Evolutionary conservation across 306 rosid genomes (phyloP).

Genomic region (Cucurbita argyrosperma): DNA sequence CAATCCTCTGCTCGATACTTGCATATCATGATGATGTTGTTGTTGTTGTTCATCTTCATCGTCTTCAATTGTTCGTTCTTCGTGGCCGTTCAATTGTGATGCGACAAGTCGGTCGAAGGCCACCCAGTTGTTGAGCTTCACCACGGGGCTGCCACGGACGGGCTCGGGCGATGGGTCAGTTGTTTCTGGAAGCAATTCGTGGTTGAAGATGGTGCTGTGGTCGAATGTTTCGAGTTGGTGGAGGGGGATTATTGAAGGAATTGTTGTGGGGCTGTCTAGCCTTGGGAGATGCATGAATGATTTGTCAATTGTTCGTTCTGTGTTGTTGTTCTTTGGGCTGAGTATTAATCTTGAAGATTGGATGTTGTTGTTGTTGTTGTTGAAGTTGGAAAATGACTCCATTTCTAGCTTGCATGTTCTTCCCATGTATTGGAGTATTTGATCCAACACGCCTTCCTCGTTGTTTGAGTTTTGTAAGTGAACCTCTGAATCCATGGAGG

Average conservation of each 20-base stretch:
- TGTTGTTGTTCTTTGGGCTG: not conserved
- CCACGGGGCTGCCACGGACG: not conserved
- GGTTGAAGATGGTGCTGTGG: slow-evolving; percentile 6
- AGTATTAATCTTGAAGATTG: slow-evolving; percentile 2
- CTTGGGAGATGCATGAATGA: slow-evolving; percentile 39
- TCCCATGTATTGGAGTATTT: slow-evolving; percentile 44
- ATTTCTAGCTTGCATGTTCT: slow-evolving; percentile 39
- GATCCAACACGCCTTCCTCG: slow-evolving; percentile 31
- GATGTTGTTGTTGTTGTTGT: not conserved
- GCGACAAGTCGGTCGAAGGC: slow-evolving; percentile 42
- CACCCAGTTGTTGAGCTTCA: slow-evolving; percentile 24
- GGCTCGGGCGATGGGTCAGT: slow-evolving; percentile 8
- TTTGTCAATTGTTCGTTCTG: slow-evolving; percentile 4
- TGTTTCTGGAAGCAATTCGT: slow-evolving; percentile 21
- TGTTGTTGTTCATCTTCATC: not conserved
- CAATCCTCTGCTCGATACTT: slow-evolving; percentile 13
- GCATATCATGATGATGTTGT: slow-evolving; percentile 11
- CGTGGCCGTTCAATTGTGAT: slow-evolving; percentile 38
- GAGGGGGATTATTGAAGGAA: slow-evolving; percentile 14
- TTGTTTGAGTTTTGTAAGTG: slow-evolving; percentile 13
- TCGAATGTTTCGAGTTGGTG: slow-evolving; percentile 10
- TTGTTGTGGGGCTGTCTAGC: slow-evolving; percentile 33
- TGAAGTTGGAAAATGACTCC: slow-evolving; percentile 11
- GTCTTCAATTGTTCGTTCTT: not conserved
- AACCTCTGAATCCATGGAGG: slow-evolving; percentile 11